phyloP scores from a whole-genome alignment of 139 green algal genomes.

The Penium margaritaceum region DNA sequence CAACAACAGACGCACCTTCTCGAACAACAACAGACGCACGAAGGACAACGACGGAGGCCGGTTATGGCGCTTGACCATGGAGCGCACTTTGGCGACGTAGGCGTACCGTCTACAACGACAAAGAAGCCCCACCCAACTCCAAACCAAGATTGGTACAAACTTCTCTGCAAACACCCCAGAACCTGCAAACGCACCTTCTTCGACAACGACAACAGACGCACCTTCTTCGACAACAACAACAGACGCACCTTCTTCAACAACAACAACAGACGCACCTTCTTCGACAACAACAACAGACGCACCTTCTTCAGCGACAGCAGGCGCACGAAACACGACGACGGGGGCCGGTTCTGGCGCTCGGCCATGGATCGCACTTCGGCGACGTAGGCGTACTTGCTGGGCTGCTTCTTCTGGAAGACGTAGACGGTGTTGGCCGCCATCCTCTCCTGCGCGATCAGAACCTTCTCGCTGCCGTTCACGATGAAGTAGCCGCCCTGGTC shows the following conservation, averaged over 20 bases:
- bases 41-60: slow-evolving; percentile 68
- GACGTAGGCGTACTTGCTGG: slow-evolving; percentile 82
- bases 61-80: slow-evolving; percentile 73
- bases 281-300: no score
- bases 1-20: no score
- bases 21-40: slow-evolving; percentile 82
- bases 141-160: no score
- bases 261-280: no score
- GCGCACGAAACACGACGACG: slow-evolving; percentile 70
- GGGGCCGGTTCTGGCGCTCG: slow-evolving; percentile 72
- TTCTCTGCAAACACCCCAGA: no score
- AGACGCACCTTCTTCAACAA: no score
- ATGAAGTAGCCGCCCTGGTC: slow-evolving; percentile 98
- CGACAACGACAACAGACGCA: no score
- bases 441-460: slow-evolving; percentile 95
- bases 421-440: slow-evolving; percentile 98
- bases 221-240: no score
- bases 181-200: no score
- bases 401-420: slow-evolving; percentile 90
- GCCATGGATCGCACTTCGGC: slow-evolving; percentile 70
- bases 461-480: slow-evolving; percentile 97
- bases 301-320: slow-evolving; percentile 57
- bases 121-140: no score
- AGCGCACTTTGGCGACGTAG: slow-evolving; percentile 67
- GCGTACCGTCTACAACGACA: no score